These are phyloP conservation scores for Binderoboletus segoi DNA, from an alignment of 1,284 basidiomycete genomes.

Conservation along the genomic window DNA sequence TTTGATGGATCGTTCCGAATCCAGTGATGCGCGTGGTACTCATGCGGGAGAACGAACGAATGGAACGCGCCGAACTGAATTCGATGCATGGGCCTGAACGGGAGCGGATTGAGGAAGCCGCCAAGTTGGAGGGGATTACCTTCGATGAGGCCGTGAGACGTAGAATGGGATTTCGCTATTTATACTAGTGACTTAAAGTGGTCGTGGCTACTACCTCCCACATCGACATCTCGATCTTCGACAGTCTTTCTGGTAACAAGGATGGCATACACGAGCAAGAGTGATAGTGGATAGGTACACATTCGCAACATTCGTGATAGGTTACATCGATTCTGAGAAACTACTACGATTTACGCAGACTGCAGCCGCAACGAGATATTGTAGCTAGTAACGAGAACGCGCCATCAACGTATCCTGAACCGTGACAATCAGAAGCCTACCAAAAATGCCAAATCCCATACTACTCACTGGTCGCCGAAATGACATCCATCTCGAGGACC, in stretches of 20 bases:
- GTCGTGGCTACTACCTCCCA: no score
- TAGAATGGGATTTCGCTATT: conserved; percentile 38
- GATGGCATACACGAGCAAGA: no score
- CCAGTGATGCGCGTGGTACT: conserved; percentile 51
- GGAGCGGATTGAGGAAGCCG: conserved; percentile 50
- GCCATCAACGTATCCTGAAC: no score
- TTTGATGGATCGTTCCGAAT: no score
- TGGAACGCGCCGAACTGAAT: conserved; percentile 48
- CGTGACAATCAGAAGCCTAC: no score
- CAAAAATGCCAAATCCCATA: not conserved
- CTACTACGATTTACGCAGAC: no score
- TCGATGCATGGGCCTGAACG: conserved; percentile 45
- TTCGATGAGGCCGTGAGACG: conserved; percentile 55
- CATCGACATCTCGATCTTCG: not conserved
- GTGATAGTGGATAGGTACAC: no score
- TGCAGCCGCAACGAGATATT: no score
- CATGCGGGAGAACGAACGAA: conserved; percentile 45
- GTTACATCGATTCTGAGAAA: no score
- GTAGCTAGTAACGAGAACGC: no score
- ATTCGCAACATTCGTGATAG: no score
- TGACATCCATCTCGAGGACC: conserved; percentile 44
- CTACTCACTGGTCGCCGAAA: conserved; percentile 34
- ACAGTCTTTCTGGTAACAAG: no score
- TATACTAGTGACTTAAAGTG: conserved; percentile 11
- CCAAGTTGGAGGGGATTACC: conserved; percentile 50